These are phyloP conservation scores for Teratosphaeriaceae sp. DNA, from an alignment of 2,329 filamentous ascomycete genomes.

Conservation along the genomic window DNA sequence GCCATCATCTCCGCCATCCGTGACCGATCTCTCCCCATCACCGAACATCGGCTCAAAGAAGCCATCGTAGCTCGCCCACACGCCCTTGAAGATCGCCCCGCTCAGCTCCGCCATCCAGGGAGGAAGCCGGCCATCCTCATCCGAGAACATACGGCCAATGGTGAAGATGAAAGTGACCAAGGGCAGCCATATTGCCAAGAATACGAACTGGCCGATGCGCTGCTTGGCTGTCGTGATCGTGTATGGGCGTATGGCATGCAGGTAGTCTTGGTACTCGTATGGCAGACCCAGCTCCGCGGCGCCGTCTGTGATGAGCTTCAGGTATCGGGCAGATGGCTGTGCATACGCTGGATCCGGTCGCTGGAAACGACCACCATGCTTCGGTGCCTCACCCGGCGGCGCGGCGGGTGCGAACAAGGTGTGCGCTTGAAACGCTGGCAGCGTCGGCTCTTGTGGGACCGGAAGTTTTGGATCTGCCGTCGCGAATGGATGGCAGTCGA, in stretches of 20 bases:
- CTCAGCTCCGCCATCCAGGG: conserved; percentile 55
- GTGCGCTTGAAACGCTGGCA: conserved; percentile 69
- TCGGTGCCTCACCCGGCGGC: conserved; percentile 22
- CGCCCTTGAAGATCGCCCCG: conserved; percentile 46
- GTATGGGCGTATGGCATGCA: conserved; percentile 64
- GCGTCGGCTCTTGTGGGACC: conserved; percentile 58
- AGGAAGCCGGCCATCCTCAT: conserved; percentile 62
- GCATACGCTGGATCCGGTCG: conserved; percentile 66
- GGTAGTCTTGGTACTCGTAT: conserved; percentile 65
- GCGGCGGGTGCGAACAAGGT: conserved; percentile 66
- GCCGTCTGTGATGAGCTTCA: conserved; percentile 72
- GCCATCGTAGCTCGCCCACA: conserved; percentile 61
- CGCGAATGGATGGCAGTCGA: conserved; percentile 68
- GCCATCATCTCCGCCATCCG: conserved; percentile 18
- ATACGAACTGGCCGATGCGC: conserved; percentile 55
- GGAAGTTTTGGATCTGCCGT: conserved; percentile 43
- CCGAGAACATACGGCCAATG: conserved; percentile 47
- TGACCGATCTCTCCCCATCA: conserved; percentile 67
- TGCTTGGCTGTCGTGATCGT: conserved; percentile 62
- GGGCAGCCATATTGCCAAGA: conserved; percentile 55
- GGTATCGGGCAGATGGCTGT: conserved; percentile 76
- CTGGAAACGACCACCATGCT: conserved; percentile 38
- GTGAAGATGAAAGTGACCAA: conserved; percentile 49
- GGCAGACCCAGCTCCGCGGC: conserved; percentile 77
- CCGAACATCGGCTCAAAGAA: conserved; percentile 66